Base-by-base conservation (phyloP, 1,284 basidiomycete species). In the Trametes versicolor region DNA sequence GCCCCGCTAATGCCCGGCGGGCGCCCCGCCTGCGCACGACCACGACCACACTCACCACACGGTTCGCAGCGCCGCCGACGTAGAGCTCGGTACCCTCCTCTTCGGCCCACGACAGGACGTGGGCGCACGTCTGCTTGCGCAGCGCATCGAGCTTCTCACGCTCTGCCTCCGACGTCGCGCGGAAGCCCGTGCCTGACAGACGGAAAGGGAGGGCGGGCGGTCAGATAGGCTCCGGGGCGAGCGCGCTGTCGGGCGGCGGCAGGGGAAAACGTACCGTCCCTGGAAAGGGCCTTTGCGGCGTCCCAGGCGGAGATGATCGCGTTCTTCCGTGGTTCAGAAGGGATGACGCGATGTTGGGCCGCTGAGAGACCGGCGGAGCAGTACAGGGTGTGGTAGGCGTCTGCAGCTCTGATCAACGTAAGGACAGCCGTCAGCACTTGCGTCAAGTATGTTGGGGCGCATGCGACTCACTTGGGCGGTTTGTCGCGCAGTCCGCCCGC, bases 401-500 rank as follows among this genome's bases (percentile, higher is more conserved):
- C 96, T 17, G 95, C 81, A 27, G 79, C 76, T 77, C 93, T 95
- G 68, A 9, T 41, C 27, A 43, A 27, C 37, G 9, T 49, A 36
- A 48, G 36, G 52, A 37, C 29, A 49, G 48, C 9, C 23, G 25
- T 25, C 12, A 49, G 25, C 19, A 17, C 13, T n/a, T 2, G 41
- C 41, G 23, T 15, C 12, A 27, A 27, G 45, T 10, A 10, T 29
- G 27, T 13, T 1, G 1, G 4, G 15, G 15, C 25, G 48, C 25
- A 15, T 25, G 25, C 12, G 37, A 75, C 67, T 19, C 76, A 93
- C 91, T 98, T 98, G 51, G 94, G 94, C 12, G 97, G 98, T 76
- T 99, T 99, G 76, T 99, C 97, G 13, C 96, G 83, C 58, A 99
- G 79, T 10, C 97, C 97, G 15, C 96, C 97, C 0, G 87, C 83